Conservation (phyloP, 1,284 basidiomycete species). For the Rhodotorula sp. region DNA sequence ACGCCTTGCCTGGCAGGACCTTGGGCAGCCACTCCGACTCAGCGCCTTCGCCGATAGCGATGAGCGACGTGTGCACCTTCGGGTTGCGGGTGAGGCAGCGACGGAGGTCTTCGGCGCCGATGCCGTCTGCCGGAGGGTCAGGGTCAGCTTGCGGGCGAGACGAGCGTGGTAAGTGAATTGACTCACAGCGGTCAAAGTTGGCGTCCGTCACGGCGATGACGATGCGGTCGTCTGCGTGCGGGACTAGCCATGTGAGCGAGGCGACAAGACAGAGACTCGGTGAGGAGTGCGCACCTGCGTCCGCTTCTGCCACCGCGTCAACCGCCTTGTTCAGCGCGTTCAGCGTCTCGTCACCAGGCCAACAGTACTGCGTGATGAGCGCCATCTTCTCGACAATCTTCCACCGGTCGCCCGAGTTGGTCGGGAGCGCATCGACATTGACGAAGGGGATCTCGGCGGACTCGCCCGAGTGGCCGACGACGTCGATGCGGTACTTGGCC, state of each 20-base stretch:
- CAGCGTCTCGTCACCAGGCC: constrained; percentile 42
- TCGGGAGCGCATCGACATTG: constrained; percentile 8
- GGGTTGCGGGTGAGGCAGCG: constrained; percentile 21
- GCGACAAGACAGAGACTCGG: neutral
- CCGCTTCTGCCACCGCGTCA: constrained; percentile 18
- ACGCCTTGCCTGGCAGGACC: constrained; percentile 35
- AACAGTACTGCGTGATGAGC: constrained; percentile 33
- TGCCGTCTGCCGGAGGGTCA: constrained; percentile 38
- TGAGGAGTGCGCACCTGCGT: constrained; percentile 1
- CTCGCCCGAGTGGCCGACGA: constrained; percentile 49
- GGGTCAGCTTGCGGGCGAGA: too few species aligned
- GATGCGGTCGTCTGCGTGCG: constrained; percentile 47
- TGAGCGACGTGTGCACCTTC: constrained; percentile 28
- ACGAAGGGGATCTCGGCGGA: constrained; percentile 46
- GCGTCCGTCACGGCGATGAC: constrained; percentile 50
- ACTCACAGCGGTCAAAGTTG: constrained; percentile 45
- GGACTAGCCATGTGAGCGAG: too few species aligned
- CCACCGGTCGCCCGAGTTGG: constrained; percentile 25
- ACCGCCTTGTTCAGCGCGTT: constrained; percentile 32
- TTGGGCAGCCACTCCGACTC: constrained; percentile 36
- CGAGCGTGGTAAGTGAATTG: too few species aligned
- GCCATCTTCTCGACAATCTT: constrained; percentile 33
- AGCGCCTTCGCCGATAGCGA: constrained; percentile 40
- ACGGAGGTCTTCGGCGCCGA: constrained; percentile 40
- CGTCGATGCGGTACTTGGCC: constrained; percentile 46